Evolutionary conservation across 192 early-diverging fungal species (phyloP), one percentile per base, ranked within the genome.

Genomic region (Entomortierella chlamydospora): DNA sequence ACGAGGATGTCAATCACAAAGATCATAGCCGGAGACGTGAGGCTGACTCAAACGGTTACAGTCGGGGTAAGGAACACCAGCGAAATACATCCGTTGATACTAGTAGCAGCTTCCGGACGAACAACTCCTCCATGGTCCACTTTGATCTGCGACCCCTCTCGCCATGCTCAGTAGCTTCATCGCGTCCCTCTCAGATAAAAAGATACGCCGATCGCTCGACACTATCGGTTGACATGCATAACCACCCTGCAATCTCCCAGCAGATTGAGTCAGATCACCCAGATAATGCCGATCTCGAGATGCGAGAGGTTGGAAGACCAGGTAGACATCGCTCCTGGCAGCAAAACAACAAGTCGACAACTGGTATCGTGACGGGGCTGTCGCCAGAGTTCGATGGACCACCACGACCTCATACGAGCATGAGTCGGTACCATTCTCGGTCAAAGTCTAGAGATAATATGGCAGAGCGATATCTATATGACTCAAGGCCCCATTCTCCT

Each of bases 291-390:
- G 30, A 42, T 29, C 17, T 78, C 22, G 67, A 70, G 49, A 78
- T 78, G 73, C 17, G 34, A 1, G 73, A 78, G 33, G 26, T 69
- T 2, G 29, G 41, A 37, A 64, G 59, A 5, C 52, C 65, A 5
- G 31, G 60, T 0, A 47, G 45, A 47, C 64, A 78, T 15, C 61
- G 42, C 15, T 78, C 67, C 8, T 78, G 74, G 74, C 67, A 37
- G 20, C 31, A 57, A 28, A 65, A 66, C 1, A 66, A 70, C 41
- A 51, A 22, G 57, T 74, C 72, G 7, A 66, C 57, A 2, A 74
- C 43, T 0, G 72, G 72, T 10, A 68, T 74, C 22, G 64, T 74
- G 20, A 74, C 64, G 13, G 72, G 72, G 12, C 52, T 74, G 17
- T 49, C 43, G 5, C 72, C 72, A 0, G 72, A 65, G 50, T 42